Evolutionary conservation across 495 filamentous ascomycete species (phyloP).

Genomic region (Astrocystis sublimbata): DNA sequence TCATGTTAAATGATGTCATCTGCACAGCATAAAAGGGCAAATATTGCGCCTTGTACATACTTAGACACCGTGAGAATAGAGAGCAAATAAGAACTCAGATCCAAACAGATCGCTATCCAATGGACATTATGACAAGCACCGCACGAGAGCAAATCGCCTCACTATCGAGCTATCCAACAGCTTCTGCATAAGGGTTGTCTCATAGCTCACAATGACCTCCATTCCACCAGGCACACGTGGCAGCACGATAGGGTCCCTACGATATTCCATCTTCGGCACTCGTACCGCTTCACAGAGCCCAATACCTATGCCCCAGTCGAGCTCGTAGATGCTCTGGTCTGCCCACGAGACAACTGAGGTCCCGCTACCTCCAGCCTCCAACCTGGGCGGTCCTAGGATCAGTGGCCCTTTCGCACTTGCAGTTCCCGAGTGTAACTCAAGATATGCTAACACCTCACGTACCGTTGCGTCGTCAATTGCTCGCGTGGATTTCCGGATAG

Average conservation of each 20-base stretch:
- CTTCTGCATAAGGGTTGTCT: constrained; percentile 14
- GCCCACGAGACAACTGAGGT: constrained; percentile 65
- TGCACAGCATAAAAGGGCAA: not conserved
- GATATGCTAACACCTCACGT: constrained; percentile 19
- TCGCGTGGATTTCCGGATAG: constrained; percentile 10
- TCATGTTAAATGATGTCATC: not conserved
- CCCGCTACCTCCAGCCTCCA: constrained; percentile 39
- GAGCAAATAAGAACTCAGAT: not conserved
- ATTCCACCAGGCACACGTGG: constrained; percentile 28
- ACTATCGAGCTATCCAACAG: constrained; percentile 18
- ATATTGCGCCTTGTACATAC: not conserved
- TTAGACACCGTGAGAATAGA: not conserved
- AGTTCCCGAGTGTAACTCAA: constrained; percentile 13
- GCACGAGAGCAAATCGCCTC: constrained; percentile 18
- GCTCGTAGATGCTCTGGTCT: constrained; percentile 26
- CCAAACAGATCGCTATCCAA: not conserved
- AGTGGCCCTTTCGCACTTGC: constrained; percentile 18
- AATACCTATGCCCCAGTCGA: constrained; percentile 28
- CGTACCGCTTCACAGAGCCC: constrained; percentile 32
- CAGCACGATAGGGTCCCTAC: constrained; percentile 33
- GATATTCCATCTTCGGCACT: constrained; percentile 22
- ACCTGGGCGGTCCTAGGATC: constrained; percentile 45
- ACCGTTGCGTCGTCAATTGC: constrained; percentile 22
- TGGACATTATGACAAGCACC: constrained; percentile 16
- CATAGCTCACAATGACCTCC: constrained; percentile 32